These are phyloP conservation scores for Cymbomonas tetramitiformis DNA, from an alignment of 139 green algal species.

Conservation along the genomic window DNA sequence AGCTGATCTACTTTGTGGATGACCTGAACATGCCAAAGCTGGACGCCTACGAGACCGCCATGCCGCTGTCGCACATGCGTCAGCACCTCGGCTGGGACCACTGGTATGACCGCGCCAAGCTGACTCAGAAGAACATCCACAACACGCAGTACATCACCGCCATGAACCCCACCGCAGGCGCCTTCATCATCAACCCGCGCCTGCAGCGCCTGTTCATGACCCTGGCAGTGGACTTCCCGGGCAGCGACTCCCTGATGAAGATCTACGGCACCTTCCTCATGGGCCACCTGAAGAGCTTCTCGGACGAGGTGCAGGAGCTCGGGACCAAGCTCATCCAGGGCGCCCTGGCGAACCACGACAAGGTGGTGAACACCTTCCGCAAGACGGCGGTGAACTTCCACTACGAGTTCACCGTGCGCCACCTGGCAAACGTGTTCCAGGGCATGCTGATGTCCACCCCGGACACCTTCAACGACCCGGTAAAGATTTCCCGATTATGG, in stretches of 20 bases:
- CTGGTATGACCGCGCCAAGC: slow-evolving; percentile 74
- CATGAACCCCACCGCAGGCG: slow-evolving; percentile 81
- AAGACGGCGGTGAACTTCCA: slow-evolving; percentile 85
- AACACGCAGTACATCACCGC: slow-evolving; percentile 70
- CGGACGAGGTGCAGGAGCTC: slow-evolving; percentile 46
- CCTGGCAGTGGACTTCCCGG: slow-evolving; percentile 69
- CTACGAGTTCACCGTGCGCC: slow-evolving; percentile 77
- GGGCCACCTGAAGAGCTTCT: slow-evolving; percentile 57
- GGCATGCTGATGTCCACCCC: slow-evolving; percentile 65
- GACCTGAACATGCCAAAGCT: slow-evolving; percentile 80
- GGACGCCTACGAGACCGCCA: slow-evolving; percentile 74
- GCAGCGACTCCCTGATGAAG: slow-evolving; percentile 50
- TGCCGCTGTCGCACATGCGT: slow-evolving; percentile 76
- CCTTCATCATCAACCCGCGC: slow-evolving; percentile 73
- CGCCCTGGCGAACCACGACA: slow-evolving; percentile 64
- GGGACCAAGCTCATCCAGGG: slow-evolving; percentile 62
- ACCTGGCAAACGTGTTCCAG: slow-evolving; percentile 77
- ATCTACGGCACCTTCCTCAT: slow-evolving; percentile 76
- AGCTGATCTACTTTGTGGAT: slow-evolving; percentile 80
- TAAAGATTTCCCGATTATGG: slow-evolving; percentile 68
- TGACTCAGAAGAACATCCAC: slow-evolving; percentile 78
- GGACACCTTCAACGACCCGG: slow-evolving; percentile 45
- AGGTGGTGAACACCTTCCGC: slow-evolving; percentile 61
- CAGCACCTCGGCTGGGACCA: slow-evolving; percentile 80
- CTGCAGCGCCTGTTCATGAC: slow-evolving; percentile 84